phyloP scores from a whole-genome alignment of 176 grass and related monocot genomes.

The Zoysia japonica region DNA sequence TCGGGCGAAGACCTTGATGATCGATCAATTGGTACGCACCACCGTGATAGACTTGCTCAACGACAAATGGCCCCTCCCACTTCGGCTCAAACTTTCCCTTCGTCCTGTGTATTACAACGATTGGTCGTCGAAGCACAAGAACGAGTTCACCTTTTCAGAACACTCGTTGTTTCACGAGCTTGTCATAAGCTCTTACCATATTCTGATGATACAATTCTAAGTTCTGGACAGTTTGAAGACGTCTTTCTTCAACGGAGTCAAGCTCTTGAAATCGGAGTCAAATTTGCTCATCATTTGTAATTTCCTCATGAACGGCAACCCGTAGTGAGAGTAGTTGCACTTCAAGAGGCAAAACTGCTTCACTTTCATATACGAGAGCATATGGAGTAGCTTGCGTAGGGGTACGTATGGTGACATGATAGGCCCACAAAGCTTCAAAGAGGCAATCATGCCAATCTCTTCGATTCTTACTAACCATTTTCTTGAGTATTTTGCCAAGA shows the following conservation, averaged over 20 bases:
- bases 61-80: background rate
- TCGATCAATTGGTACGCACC: too few relatives aligned
- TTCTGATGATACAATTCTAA: background rate
- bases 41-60: too few relatives aligned
- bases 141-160: background rate
- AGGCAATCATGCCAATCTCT: too few relatives aligned
- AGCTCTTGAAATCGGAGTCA: too few relatives aligned
- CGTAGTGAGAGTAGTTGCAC: background rate
- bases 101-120: background rate
- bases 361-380: background rate
- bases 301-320: too few relatives aligned
- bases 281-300: too few relatives aligned
- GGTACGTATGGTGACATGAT: background rate
- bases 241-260: too few relatives aligned
- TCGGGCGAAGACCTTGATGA: too few relatives aligned
- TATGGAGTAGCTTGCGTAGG: background rate
- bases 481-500: background rate
- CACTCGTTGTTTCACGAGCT: background rate
- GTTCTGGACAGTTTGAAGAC: background rate
- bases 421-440: background rate
- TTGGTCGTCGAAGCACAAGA: background rate
- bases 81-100: background rate
- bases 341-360: background rate
- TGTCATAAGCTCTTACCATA: background rate
- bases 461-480: background rate